phyloP scores from a whole-genome alignment of 2,329 filamentous ascomycete genomes.

The Blastomyces parvus region DNA sequence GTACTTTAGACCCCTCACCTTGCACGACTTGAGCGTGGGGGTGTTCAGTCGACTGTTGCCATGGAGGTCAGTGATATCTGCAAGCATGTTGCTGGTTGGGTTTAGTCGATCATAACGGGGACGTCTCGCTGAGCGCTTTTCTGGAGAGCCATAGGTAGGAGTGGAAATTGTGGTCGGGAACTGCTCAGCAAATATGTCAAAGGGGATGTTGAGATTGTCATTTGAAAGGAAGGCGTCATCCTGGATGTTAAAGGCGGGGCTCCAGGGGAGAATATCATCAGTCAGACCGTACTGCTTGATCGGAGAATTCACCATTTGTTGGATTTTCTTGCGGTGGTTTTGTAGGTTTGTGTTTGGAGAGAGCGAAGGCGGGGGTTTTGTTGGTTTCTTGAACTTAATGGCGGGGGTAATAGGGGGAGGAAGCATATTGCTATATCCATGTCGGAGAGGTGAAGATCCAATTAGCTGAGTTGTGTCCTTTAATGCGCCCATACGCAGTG shows the following conservation, averaged over 20 bases:
- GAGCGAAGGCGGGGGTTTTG: conserved; percentile 60
- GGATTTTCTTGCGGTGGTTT: conserved; percentile 75
- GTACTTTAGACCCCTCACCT: conserved; percentile 26
- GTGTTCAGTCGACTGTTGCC: conserved; percentile 29
- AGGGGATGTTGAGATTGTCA: conserved; percentile 39
- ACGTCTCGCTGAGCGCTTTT: conserved; percentile 46
- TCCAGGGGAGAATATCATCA: conserved; percentile 35
- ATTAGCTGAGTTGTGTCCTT: conserved; percentile 27
- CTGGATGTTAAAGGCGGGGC: conserved; percentile 44
- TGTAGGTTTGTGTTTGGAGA: conserved; percentile 89
- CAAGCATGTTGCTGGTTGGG: conserved; percentile 43
- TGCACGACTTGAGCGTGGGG: conserved; percentile 28
- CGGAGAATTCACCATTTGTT: conserved; percentile 71
- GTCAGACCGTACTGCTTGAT: conserved; percentile 39
- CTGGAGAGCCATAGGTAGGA: conserved; percentile 42
- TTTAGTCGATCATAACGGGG: conserved; percentile 42
- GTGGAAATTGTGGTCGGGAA: conserved; percentile 31
- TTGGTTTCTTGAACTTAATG: conserved; percentile 65
- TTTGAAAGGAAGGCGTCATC: conserved; percentile 33
- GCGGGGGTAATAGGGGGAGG: conserved; percentile 72
- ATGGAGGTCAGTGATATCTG: conserved; percentile 33
- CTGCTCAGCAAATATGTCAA: conserved; percentile 48
- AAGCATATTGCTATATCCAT: conserved; percentile 49
- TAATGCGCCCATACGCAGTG: conserved; percentile 45
- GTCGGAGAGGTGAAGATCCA: conserved; percentile 61